These are phyloP conservation scores for Gynandropsis gynandra DNA, from an alignment of 345 rosid species.

Conservation along the genomic window DNA sequence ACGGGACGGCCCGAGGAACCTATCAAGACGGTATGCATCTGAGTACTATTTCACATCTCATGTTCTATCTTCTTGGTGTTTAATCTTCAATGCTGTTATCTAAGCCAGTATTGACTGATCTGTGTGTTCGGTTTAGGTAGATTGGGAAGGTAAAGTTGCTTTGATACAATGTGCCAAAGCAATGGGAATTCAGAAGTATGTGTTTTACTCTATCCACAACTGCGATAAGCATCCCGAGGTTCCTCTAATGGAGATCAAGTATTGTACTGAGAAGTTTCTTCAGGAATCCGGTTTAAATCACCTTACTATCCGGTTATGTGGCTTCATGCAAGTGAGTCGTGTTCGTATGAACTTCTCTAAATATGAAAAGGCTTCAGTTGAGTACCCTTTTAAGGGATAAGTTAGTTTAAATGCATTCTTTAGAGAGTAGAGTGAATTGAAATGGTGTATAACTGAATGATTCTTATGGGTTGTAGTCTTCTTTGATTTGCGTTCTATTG, in stretches of 20 bases:
- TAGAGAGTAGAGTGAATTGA: too few species aligned
- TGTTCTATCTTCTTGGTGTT: neutral
- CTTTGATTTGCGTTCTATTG: constrained; percentile 8
- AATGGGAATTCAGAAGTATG: constrained; percentile 90
- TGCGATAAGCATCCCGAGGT: constrained; percentile 99
- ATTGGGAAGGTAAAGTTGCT: constrained; percentile 99
- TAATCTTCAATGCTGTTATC: neutral
- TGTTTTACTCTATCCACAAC: constrained; percentile 89
- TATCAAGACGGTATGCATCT: constrained; percentile 57
- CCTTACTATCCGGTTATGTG: constrained; percentile 65
- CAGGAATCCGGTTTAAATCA: constrained; percentile 69
- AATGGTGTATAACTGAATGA: too few species aligned
- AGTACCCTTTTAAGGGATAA: too few species aligned
- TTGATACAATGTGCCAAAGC: constrained; percentile 95
- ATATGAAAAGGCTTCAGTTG: too few species aligned
- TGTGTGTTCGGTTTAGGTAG: constrained; percentile 73
- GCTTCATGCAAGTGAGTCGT: constrained; percentile 84
- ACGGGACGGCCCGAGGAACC: constrained; percentile 99
- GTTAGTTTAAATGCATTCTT: too few species aligned
- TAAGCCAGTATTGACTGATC: constrained; percentile 3
- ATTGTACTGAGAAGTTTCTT: constrained; percentile 88
- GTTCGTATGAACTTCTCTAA: neutral
- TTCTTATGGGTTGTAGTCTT: neutral
- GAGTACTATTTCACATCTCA: neutral
- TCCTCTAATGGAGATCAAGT: constrained; percentile 93